These are phyloP conservation scores for Linnemannia elongata DNA, from an alignment of 192 early-diverging fungal genomes.

Conservation along the genomic window DNA sequence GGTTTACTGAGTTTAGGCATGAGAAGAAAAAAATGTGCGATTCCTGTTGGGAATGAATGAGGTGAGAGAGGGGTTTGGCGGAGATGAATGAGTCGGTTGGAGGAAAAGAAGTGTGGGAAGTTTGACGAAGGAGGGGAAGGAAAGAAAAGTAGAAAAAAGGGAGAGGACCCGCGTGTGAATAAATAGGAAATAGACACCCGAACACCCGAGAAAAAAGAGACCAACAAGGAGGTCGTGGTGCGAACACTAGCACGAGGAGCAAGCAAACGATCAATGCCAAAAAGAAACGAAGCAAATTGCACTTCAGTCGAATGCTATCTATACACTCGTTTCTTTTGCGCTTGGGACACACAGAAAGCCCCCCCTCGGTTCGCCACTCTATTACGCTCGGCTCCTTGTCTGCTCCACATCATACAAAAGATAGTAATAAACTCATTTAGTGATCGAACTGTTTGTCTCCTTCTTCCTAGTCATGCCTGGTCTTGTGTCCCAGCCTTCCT, in stretches of 20 bases:
- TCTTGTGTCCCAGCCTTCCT: not conserved
- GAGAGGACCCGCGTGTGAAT: not conserved
- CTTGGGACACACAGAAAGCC: not conserved
- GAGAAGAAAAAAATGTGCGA: not conserved
- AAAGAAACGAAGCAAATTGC: too few relatives aligned
- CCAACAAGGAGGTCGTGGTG: too few relatives aligned
- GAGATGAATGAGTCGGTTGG: conserved; percentile 1
- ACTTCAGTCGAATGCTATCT: not conserved
- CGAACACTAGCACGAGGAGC: too few relatives aligned
- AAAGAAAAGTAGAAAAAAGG: not conserved
- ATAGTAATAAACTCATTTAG: not conserved
- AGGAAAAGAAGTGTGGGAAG: not conserved
- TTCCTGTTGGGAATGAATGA: conserved; percentile 1
- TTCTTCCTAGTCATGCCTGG: not conserved
- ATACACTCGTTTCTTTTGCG: not conserved
- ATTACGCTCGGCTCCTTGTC: not conserved
- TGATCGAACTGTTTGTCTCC: not conserved
- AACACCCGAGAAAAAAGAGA: not conserved
- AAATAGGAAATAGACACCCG: not conserved
- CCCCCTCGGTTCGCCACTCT: not conserved
- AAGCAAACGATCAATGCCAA: too few relatives aligned
- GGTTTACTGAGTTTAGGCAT: conserved; percentile 32
- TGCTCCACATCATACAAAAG: not conserved
- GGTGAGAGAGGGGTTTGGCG: not conserved
- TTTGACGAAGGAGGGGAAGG: not conserved